Percentiles rank a stretch among this genome's conserved stretches.
Conservation (phyloP, 208 protist genomes). For the Leishmania tropica region DNA sequence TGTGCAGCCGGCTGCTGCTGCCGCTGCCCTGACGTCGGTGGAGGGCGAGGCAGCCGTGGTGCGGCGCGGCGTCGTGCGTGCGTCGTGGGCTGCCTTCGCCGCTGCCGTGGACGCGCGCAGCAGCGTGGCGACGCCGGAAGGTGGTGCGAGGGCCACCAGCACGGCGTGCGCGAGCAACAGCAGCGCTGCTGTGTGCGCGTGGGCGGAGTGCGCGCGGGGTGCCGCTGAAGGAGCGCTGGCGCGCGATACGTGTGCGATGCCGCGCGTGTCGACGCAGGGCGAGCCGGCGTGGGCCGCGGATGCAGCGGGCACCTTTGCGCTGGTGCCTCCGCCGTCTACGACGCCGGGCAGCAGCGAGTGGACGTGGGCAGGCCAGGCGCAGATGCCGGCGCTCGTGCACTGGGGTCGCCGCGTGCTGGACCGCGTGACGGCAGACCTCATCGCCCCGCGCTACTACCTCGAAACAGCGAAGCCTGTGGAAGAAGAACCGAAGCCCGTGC, state of each 20-base stretch:
- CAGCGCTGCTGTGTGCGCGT: slow-evolving; percentile 6
- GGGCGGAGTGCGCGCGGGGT: slow-evolving; percentile 5
- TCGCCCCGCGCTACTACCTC: slow-evolving; percentile 16
- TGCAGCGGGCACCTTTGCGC: slow-evolving; percentile 9
- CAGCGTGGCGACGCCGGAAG: not conserved
- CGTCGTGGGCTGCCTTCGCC: not conserved
- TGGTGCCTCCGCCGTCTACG: not conserved
- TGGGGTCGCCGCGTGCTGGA: slow-evolving; percentile 17
- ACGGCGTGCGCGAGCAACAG: slow-evolving; percentile 5
- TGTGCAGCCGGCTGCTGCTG: not conserved
- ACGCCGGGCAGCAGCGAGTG: not conserved
- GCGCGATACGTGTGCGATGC: not conserved
- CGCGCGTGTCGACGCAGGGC: not conserved
- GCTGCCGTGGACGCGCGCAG: not conserved
- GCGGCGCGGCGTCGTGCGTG: not conserved
- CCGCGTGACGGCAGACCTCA: slow-evolving; percentile 15
- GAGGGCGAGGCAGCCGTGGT: not conserved
- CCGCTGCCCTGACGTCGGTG: not conserved
- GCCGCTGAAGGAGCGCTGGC: not conserved
- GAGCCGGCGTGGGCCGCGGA: slow-evolving; percentile 10
- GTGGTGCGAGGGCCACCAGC: not conserved
- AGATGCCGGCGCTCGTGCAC: slow-evolving; percentile 6
- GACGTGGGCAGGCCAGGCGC: slow-evolving; percentile 3
- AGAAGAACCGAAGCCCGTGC: not conserved
- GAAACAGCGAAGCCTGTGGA: not conserved